These are phyloP conservation scores for sweet orange (Citrus sinensis) DNA, from an alignment of 345 rosid genomes.

Conservation along the genomic window DVS_A1.0 CM039163.1:6956501-6957000, in stretches of 20 bases:
- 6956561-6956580: slow-evolving; percentile 49
- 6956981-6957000: no score
- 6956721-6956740: neutral
- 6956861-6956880: no score
- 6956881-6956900: no score
- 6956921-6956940: no score
- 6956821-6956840: neutral
- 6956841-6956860: no score
- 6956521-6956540: neutral
- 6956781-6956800: neutral
- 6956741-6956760: slow-evolving; percentile 4
- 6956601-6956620: slow-evolving; percentile 92
- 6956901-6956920: no score
- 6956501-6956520: neutral
- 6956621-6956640: slow-evolving; percentile 77
- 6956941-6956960: no score
- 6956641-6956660: slow-evolving; percentile 86
- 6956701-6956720: slow-evolving; percentile 45
- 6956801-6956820: neutral
- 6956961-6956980: no score
- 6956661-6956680: slow-evolving; percentile 58
- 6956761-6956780: neutral
- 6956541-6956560: slow-evolving; percentile 7
- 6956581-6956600: slow-evolving; percentile 87
- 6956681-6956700: slow-evolving; percentile 74